Evolutionary conservation across 352 stramenopile genomes (phyloP).

Genomic region (Globisporangium sylvaticum): DNA sequence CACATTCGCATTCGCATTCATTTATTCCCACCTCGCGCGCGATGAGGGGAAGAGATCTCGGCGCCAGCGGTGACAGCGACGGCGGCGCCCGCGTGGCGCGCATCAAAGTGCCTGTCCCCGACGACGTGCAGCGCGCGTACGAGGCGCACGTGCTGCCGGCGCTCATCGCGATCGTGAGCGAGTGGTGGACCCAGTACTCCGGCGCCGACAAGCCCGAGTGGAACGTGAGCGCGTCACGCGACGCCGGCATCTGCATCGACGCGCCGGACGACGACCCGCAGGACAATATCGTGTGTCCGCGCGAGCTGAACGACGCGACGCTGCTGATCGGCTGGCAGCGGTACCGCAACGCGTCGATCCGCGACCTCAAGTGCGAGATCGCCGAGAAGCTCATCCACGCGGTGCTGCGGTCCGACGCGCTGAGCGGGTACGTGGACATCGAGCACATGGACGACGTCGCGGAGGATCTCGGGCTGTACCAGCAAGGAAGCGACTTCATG

Average conservation of each 20-base stretch:
- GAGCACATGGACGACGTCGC: conserved; percentile 12
- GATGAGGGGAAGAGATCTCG: not conserved
- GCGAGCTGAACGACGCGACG: conserved; percentile 7
- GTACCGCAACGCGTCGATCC: conserved; percentile 12
- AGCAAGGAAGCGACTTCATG: conserved; percentile 6
- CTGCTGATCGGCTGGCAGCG: conserved; percentile 12
- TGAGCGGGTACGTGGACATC: conserved; percentile 5
- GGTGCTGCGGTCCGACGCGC: not conserved
- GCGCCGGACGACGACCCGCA: conserved; percentile 13
- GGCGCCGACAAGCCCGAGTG: not conserved
- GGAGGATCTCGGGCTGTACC: conserved; percentile 11
- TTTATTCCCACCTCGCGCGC: not conserved
- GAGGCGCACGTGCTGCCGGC: not conserved
- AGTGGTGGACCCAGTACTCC: conserved; percentile 6
- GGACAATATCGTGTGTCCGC: conserved; percentile 10
- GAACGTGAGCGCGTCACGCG: not conserved
- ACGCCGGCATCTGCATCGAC: conserved; percentile 7
- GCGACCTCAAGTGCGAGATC: conserved; percentile 9
- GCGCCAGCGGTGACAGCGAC: not conserved
- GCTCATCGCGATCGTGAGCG: not conserved
- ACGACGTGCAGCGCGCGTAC: conserved; percentile 1
- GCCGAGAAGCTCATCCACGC: conserved; percentile 7
- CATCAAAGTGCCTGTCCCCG: not conserved
- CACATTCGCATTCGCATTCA: not conserved
- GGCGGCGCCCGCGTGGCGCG: not conserved